Evolutionary conservation across 83 land plant species (phyloP).

Genomic region (Thuja plicata): DNA sequence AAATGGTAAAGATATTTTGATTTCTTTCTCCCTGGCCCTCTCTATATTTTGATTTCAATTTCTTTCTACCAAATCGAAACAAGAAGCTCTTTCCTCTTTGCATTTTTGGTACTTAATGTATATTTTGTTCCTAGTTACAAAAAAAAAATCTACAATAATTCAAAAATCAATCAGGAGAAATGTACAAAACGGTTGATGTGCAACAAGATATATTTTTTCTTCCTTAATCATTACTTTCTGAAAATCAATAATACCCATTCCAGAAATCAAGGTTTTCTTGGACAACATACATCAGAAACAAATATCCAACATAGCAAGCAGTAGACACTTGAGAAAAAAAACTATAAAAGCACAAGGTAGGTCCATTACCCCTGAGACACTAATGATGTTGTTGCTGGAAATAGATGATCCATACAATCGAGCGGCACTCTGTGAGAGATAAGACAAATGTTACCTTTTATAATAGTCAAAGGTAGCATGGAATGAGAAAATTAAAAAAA

Average conservation of each 20-base stretch:
- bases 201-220: neutral
- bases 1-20: too few relatives aligned
- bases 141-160: neutral
- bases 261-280: neutral
- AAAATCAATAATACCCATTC: neutral
- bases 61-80: too few relatives aligned
- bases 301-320: neutral
- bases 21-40: too few relatives aligned
- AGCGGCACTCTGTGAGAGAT: constrained; percentile 71
- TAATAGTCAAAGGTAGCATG: neutral
- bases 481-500: neutral
- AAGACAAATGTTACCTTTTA: neutral
- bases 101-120: too few relatives aligned
- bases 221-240: neutral
- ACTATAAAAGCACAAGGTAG: constrained; percentile 8
- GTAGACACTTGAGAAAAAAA: neutral
- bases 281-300: neutral
- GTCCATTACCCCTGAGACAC: constrained; percentile 85
- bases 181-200: neutral
- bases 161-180: neutral
- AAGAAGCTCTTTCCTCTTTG: too few relatives aligned
- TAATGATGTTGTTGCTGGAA: constrained; percentile 72
- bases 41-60: too few relatives aligned
- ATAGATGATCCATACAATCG: constrained; percentile 92
- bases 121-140: neutral